phyloP scores from a whole-genome alignment of 371 early-diverging fungal genomes.

The Saksenaea vasiformis region DNA sequence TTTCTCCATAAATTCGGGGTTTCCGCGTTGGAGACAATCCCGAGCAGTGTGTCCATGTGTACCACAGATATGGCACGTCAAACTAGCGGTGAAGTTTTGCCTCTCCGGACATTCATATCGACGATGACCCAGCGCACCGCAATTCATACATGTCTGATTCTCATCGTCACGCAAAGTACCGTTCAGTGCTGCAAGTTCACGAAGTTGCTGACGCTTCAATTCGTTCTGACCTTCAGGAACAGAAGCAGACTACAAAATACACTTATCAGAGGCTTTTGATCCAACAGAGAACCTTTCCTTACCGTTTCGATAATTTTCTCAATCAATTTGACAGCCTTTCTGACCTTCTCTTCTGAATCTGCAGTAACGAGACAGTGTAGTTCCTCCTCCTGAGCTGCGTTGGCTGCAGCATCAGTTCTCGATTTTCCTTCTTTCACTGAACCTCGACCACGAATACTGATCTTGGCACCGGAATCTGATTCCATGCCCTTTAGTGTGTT shows the following conservation, averaged over 20 bases:
- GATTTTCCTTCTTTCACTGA: conserved; percentile 97
- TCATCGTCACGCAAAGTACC: conserved; percentile 96
- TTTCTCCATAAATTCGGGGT: conserved; percentile 70
- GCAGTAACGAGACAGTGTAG: conserved; percentile 92
- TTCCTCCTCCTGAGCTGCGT: conserved; percentile 90
- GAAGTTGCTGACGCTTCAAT: conserved; percentile 89
- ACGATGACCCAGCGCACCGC: conserved; percentile 91
- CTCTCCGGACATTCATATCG: conserved; percentile 92
- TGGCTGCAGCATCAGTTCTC: conserved; percentile 62
- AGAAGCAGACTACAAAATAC: conserved; percentile 68
- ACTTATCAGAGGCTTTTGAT: conserved; percentile 3
- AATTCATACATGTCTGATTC: conserved; percentile 91
- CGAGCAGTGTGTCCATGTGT: conserved; percentile 92
- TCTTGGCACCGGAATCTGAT: conserved; percentile 90
- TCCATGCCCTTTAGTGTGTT: conserved; percentile 96
- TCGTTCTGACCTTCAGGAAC: conserved; percentile 95
- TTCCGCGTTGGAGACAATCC: conserved; percentile 80
- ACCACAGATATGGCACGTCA: conserved; percentile 90
- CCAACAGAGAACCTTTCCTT: conserved; percentile 22
- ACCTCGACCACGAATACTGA: conserved; percentile 95
- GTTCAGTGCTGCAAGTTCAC: conserved; percentile 94
- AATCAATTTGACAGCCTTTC: conserved; percentile 83
- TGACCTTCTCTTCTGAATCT: conserved; percentile 88
- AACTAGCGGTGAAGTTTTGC: conserved; percentile 81
- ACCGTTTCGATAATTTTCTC: conserved; percentile 93